phyloP scores from a whole-genome alignment of 1,284 basidiomycete species.

The Fomitopsis pinicola region DNA sequence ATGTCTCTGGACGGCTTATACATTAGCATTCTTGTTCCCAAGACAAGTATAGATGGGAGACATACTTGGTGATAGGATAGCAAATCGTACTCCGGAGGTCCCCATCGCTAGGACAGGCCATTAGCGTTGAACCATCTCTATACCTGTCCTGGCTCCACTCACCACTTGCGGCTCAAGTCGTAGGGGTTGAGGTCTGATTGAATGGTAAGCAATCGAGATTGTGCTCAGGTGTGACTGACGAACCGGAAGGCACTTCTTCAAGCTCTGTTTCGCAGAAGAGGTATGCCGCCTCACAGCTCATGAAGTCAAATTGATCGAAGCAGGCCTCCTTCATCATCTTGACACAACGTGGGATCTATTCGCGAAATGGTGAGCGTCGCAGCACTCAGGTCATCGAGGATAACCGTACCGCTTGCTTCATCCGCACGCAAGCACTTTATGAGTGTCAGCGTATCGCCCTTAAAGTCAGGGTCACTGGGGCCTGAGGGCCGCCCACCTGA shows the following conservation, averaged over 20 bases:
- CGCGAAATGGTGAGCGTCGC: neutral
- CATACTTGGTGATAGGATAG: slow-evolving; percentile 17
- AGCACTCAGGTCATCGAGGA: neutral
- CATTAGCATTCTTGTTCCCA: neutral
- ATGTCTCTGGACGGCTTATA: slow-evolving; percentile 36
- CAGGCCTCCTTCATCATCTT: slow-evolving; percentile 25
- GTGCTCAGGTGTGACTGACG: neutral
- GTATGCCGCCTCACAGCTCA: slow-evolving; percentile 34
- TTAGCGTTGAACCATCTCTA: neutral
- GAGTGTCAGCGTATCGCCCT: neutral
- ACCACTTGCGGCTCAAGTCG: neutral
- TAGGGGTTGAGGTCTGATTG: neutral
- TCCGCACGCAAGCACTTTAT: slow-evolving; percentile 26
- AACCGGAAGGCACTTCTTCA: neutral
- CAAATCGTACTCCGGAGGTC: slow-evolving; percentile 12
- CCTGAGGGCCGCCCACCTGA: slow-evolving; percentile 14
- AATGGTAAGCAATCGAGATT: neutral
- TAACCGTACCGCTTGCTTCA: slow-evolving; percentile 33
- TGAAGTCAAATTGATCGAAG: slow-evolving; percentile 30
- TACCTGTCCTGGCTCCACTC: neutral
- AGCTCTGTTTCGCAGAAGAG: slow-evolving; percentile 30
- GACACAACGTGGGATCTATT: slow-evolving; percentile 26
- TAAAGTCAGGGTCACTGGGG: too few relatives aligned
- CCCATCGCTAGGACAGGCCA: neutral
- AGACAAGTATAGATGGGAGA: neutral